Percentiles rank a stretch among this genome's conserved stretches.
These are phyloP conservation scores for Microstegium vimineum DNA, from an alignment of 176 grass and related monocot genomes.

Conservation along the genomic window DNA sequence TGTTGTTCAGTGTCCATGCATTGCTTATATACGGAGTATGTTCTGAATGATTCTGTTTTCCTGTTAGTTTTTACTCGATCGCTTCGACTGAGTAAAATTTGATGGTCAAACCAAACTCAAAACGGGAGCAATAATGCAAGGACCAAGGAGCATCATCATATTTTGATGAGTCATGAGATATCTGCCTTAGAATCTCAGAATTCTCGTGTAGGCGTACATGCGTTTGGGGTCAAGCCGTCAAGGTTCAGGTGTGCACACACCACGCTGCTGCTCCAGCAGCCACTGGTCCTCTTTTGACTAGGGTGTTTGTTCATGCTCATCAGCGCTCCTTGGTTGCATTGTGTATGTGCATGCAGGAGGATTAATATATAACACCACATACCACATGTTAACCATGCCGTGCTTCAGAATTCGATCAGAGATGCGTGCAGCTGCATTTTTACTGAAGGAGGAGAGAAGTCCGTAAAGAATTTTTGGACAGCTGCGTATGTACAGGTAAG, in stretches of 20 bases:
- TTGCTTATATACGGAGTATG: no score
- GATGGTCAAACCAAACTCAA: conserved; percentile 33
- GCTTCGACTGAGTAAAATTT: not conserved
- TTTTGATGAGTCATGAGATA: conserved; percentile 32
- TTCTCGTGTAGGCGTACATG: conserved; percentile 8
- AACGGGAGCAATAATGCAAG: not conserved
- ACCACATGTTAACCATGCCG: not conserved
- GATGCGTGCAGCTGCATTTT: not conserved
- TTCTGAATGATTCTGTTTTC: not conserved
- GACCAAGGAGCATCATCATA: not conserved
- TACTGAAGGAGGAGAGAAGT: not conserved
- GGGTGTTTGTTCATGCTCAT: conserved; percentile 5
- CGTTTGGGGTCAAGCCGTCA: conserved; percentile 4
- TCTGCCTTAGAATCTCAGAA: conserved; percentile 25
- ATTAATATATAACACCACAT: not conserved
- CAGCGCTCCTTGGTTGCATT: no score
- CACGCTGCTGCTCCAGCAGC: not conserved
- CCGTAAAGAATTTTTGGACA: no score
- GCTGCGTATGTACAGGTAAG: not conserved
- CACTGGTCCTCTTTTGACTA: not conserved
- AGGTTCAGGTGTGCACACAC: conserved; percentile 37
- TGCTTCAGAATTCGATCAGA: not conserved
- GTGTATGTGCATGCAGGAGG: not conserved
- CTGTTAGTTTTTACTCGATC: not conserved
- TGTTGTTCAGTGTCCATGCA: not conserved